phyloP scores from a whole-genome alignment of 805 yeast genomes.

The Clavispora asparagi region DNA sequence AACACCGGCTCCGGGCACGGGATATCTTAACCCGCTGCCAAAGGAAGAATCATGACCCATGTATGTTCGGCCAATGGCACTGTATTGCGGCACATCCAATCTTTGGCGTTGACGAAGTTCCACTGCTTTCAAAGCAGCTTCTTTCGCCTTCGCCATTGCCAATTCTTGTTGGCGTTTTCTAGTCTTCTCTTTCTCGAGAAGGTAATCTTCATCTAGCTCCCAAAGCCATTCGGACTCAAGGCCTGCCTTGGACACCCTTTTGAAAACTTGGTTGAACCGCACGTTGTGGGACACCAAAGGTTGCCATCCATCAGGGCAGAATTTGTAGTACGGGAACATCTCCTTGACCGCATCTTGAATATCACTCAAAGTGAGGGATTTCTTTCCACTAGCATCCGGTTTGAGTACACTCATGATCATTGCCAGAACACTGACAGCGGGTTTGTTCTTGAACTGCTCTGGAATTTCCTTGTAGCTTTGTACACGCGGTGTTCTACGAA shows the following conservation, averaged over 20 bases:
- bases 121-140: constrained; percentile 48
- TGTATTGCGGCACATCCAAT: constrained; percentile 5
- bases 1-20: background rate
- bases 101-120: constrained; percentile 45
- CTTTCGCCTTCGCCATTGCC: constrained; percentile 55
- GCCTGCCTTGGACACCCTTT: constrained; percentile 56
- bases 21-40: background rate
- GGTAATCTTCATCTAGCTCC: constrained; percentile 84
- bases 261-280: constrained; percentile 79
- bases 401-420: constrained; percentile 76
- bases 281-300: constrained; percentile 87
- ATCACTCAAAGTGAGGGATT: constrained; percentile 55
- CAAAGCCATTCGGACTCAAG: constrained; percentile 90
- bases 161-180: constrained; percentile 55
- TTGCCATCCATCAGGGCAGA: constrained; percentile 98
- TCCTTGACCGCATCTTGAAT: constrained; percentile 84
- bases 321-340: constrained; percentile 83
- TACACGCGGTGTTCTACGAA: constrained; percentile 46
- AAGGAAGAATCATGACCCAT: background rate
- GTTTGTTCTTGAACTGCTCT: constrained; percentile 78
- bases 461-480: constrained; percentile 85
- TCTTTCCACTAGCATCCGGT: constrained; percentile 59
- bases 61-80: background rate
- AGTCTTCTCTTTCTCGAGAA: constrained; percentile 74
- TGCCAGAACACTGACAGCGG: constrained; percentile 73